A percentile compares a stretch with the other conserved stretches of the same genome.
phyloP scores from a whole-genome alignment of 2,329 filamentous ascomycete species.

The Colletotrichum navitas region DNA sequence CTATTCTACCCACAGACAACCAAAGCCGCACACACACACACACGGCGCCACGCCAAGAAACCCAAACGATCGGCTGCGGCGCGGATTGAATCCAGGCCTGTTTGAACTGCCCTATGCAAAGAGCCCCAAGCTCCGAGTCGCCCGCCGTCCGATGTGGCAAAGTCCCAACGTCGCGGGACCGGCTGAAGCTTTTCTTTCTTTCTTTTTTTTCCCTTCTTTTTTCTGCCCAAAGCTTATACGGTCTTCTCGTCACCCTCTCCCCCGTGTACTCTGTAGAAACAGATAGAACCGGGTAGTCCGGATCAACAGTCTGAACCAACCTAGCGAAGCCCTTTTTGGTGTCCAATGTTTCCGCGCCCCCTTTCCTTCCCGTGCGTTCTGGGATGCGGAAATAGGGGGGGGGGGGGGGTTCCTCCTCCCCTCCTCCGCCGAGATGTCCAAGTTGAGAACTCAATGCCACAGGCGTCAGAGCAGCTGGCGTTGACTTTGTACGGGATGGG shows the following conservation, averaged over 20 bases:
- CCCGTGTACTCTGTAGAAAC: not conserved
- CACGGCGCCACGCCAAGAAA: too few relatives aligned
- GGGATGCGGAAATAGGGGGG: not conserved
- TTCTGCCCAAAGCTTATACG: too few relatives aligned
- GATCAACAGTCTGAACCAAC: too few relatives aligned
- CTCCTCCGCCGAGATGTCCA: not conserved
- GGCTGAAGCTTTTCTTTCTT: not conserved
- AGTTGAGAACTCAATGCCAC: not conserved
- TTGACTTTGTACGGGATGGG: not conserved
- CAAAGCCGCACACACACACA: too few relatives aligned
- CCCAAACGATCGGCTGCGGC: not conserved
- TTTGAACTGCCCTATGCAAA: slow-evolving; percentile 24
- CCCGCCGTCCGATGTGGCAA: not conserved
- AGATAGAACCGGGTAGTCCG: not conserved
- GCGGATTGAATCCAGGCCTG: slow-evolving; percentile 7
- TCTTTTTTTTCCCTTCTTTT: not conserved
- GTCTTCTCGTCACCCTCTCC: too few relatives aligned
- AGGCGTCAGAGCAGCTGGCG: not conserved
- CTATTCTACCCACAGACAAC: too few relatives aligned
- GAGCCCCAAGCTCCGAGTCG: slow-evolving; percentile 16
- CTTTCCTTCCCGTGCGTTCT: not conserved
- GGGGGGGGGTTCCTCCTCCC: too few relatives aligned
- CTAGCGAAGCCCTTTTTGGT: too few relatives aligned
- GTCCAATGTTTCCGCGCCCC: not conserved
- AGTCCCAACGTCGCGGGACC: not conserved